phyloP scores from a whole-genome alignment of 2,329 filamentous ascomycete species.

The Pyrenophora graminea region DNA sequence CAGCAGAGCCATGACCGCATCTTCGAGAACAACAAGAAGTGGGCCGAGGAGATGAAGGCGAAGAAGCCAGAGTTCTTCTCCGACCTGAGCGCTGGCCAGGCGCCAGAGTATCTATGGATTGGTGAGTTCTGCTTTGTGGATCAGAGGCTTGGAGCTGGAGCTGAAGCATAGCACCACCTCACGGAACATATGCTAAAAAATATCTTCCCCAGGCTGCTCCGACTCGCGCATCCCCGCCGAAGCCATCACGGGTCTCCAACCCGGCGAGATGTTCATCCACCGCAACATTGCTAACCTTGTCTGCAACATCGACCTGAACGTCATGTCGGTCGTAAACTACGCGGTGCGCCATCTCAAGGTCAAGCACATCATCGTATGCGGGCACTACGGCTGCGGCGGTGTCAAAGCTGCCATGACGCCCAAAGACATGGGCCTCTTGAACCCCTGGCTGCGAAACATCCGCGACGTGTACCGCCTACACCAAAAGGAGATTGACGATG shows the following conservation, averaged over 20 bases:
- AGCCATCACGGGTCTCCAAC: constrained; percentile 47
- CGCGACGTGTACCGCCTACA: constrained; percentile 74
- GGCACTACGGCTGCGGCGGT: constrained; percentile 71
- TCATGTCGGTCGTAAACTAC: constrained; percentile 49
- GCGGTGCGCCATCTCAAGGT: constrained; percentile 55
- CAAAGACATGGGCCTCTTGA: constrained; percentile 70
- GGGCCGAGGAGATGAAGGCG: constrained; percentile 63
- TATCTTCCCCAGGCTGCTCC: constrained; percentile 39
- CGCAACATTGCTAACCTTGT: constrained; percentile 47
- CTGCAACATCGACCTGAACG: constrained; percentile 48
- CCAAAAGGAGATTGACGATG: constrained; percentile 67
- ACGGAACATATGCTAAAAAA: background rate
- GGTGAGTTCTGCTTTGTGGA: constrained; percentile 25
- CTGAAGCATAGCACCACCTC: background rate
- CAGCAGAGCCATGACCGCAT: constrained; percentile 67
- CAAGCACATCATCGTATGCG: constrained; percentile 71
- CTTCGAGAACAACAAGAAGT: constrained; percentile 70
- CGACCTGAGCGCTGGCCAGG: constrained; percentile 67
- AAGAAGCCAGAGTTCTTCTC: constrained; percentile 68
- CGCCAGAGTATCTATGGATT: constrained; percentile 67
- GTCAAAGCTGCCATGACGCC: constrained; percentile 66
- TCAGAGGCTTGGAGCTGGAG: background rate
- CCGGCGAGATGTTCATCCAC: constrained; percentile 43
- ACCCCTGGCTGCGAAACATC: constrained; percentile 76
- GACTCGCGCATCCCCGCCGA: constrained; percentile 49